Percentiles rank a stretch among this genome's conserved stretches.
Conservation (phyloP, 1,139 yeast species). For the Yarrowia galli region DNA sequence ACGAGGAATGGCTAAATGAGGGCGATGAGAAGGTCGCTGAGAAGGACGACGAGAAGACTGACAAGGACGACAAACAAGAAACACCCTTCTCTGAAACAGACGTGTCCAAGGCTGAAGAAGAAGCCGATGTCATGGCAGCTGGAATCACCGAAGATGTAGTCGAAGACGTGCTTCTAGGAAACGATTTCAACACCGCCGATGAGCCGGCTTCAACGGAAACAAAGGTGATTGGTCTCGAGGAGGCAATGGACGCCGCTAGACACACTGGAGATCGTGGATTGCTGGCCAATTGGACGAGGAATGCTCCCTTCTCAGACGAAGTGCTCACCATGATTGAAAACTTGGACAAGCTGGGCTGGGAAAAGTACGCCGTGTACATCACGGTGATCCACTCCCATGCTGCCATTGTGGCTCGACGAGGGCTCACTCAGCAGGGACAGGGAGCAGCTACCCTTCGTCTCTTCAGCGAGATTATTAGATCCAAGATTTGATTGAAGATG, state of each 20-base stretch:
- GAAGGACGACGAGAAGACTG: background rate
- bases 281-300: background rate
- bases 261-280: conserved; percentile 5
- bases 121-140: conserved; percentile 9
- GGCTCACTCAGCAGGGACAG: conserved; percentile 46
- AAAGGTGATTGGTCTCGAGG: conserved; percentile 12
- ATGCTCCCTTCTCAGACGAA: conserved; percentile 20
- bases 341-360: conserved; percentile 69
- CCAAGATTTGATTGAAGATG: conserved; percentile 11
- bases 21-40: background rate
- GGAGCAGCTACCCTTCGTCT: conserved; percentile 47
- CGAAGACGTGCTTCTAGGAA: conserved; percentile 15
- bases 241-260: conserved; percentile 24
- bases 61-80: background rate
- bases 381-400: conserved; percentile 78
- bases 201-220: conserved; percentile 3
- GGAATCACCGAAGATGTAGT: conserved; percentile 17
- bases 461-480: conserved; percentile 40
- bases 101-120: background rate
- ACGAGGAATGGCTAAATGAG: conserved; percentile 30
- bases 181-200: conserved; percentile 33
- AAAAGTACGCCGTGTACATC: conserved; percentile 73
- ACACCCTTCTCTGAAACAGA: background rate
- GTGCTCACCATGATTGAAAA: conserved; percentile 57
- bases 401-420: conserved; percentile 60